Evolutionary conservation across 164 flowering plant genomes (phyloP).

Genomic region (Chimonanthus salicifolius): DNA sequence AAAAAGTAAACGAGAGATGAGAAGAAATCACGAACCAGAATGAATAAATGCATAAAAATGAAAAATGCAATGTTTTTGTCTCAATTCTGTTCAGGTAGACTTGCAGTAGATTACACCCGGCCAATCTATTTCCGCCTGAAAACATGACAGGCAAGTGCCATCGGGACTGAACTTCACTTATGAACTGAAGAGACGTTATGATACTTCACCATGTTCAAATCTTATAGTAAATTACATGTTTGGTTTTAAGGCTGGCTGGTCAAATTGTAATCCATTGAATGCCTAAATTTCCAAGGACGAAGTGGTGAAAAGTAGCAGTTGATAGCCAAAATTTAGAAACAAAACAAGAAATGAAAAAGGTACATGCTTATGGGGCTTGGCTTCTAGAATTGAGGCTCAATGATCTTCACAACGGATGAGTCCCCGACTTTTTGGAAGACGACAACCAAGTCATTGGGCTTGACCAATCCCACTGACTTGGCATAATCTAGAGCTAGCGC

Average conservation of each 20-base stretch:
- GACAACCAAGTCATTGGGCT: slow-evolving; percentile 39
- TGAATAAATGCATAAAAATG: too few relatives aligned
- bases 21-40: too few relatives aligned
- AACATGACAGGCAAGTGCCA: neutral
- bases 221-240: too few relatives aligned
- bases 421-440: slow-evolving; percentile 46
- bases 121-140: neutral
- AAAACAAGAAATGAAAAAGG: neutral
- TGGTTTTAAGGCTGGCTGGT: too few relatives aligned
- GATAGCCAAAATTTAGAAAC: neutral
- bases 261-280: too few relatives aligned
- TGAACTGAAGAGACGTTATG: neutral
- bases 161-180: neutral
- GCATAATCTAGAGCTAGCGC: slow-evolving; percentile 31
- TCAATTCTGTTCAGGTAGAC: too few relatives aligned
- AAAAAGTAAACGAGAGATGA: too few relatives aligned
- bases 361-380: neutral
- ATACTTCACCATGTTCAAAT: too few relatives aligned
- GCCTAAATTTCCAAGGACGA: too few relatives aligned
- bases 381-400: slow-evolving; percentile 24
- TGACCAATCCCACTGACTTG: slow-evolving; percentile 30
- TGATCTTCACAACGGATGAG: slow-evolving; percentile 38
- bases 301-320: neutral
- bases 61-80: too few relatives aligned
- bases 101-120: too few relatives aligned